phyloP scores from a whole-genome alignment of 371 early-diverging fungal genomes.

The Catenaria anguillulae region DNA sequence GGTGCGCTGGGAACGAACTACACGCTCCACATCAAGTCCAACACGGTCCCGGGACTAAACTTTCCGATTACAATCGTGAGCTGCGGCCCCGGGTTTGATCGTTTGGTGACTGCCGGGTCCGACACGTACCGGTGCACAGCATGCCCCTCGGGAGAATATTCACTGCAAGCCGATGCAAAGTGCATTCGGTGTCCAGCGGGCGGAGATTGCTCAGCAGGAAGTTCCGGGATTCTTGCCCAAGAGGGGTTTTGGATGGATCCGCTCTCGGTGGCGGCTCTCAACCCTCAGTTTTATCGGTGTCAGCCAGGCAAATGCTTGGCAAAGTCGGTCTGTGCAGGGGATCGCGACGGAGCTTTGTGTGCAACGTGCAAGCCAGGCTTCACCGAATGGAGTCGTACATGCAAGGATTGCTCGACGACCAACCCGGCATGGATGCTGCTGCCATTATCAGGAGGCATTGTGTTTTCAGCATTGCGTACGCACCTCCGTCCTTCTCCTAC shows the following conservation, averaged over 20 bases:
- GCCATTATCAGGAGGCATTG: not conserved
- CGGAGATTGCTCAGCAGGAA: not conserved
- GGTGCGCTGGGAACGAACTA: not conserved
- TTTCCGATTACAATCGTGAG: not conserved
- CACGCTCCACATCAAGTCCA: not conserved
- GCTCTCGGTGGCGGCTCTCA: not conserved
- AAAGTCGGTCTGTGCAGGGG: not conserved
- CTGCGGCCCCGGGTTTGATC: not conserved
- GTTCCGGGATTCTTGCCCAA: not conserved
- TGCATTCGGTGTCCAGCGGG: conserved; percentile 1
- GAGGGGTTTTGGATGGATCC: conserved; percentile 5
- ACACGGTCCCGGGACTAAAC: not conserved
- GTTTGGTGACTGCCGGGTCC: not conserved
- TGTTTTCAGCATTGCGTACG: not conserved
- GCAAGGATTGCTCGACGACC: conserved; percentile 3
- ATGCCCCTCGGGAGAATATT: not conserved
- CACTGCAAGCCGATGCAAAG: not conserved
- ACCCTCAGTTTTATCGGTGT: conserved; percentile 1
- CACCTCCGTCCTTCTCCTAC: not conserved
- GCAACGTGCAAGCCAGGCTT: not conserved
- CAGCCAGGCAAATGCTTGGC: not conserved
- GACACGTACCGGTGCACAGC: not conserved
- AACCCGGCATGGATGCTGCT: not conserved
- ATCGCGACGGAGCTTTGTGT: not conserved
- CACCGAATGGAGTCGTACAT: conserved; percentile 3